Evolutionary conservation across 352 stramenopile genomes (phyloP).

Genomic region (Aphanomyces astaci): DNA sequence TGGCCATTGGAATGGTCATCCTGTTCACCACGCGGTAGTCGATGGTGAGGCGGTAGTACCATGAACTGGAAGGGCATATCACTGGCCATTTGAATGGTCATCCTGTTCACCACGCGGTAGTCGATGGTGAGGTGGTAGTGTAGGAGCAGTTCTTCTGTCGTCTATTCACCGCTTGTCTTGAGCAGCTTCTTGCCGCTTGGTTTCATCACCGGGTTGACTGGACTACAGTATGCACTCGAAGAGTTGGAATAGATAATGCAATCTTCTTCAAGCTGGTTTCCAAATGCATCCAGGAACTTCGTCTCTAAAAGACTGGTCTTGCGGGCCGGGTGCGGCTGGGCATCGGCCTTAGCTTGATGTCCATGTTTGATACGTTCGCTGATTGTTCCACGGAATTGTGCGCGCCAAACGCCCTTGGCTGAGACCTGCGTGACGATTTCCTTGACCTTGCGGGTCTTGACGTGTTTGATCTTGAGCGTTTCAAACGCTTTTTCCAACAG

Average conservation of each 20-base stretch:
- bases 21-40: slow-evolving; percentile 19
- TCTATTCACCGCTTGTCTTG: neutral
- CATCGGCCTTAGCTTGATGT: neutral
- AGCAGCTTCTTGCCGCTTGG: neutral
- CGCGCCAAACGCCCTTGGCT: neutral
- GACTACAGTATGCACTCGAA: neutral
- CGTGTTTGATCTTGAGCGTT: neutral
- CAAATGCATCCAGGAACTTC: neutral
- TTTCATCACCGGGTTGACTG: neutral
- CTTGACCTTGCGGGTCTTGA: neutral
- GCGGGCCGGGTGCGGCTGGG: neutral
- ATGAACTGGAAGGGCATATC: slow-evolving; percentile 21
- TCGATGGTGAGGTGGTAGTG: neutral
- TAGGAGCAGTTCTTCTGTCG: neutral
- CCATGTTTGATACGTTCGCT: neutral
- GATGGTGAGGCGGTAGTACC: neutral
- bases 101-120: slow-evolving; percentile 18
- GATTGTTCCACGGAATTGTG: neutral
- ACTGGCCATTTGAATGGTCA: slow-evolving; percentile 24
- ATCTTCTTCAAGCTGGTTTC: neutral
- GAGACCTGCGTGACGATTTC: neutral
- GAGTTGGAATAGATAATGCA: neutral
- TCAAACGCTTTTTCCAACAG: neutral
- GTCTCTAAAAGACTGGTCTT: neutral
- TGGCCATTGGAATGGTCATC: slow-evolving; percentile 23